Base-by-base conservation (phyloP, 1,284 basidiomycete genomes). In the Boletellus deceptivus region DNA sequence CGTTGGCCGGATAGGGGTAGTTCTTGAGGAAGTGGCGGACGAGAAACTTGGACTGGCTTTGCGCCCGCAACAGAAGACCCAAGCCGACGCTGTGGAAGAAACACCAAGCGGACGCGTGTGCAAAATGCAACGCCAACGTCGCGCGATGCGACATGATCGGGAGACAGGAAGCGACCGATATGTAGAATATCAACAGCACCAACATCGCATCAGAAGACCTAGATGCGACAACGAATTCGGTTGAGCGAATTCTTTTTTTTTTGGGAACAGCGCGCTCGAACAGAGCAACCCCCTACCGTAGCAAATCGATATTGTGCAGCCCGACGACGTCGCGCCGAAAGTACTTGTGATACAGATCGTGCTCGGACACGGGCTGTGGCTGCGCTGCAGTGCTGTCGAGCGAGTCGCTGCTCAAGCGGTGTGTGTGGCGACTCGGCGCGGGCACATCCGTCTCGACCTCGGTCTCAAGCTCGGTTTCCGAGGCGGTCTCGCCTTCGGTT, bases 21-120 rank as follows among this genome's bases (percentile, higher is more conserved):
- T 93, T 84, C 74, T 95, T 95, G 60, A 98, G 71, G 69, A 90
- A 99, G 69, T 98, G 96, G 52, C 93, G 76, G 25, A 99, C 94
- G 43, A 98, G 75, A 77, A 90, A 98, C 70, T 93, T 94, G 66
- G 74, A 81, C 65, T 88, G 77, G 57, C 89, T 89, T 72, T 99
- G 96, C 3, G 86, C 89, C 31, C 82, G 82, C 24, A 99, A 78
- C 8, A 96, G 74, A 33, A 86, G 70, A 0, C 96, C 96, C 4
- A 99, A 80, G 0, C 91, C 95, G 62, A 95, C 83, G 24, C 87
- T 91, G 70, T 98, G 93, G 73, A 97, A 86, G 29, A 89, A 64
- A 46, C 90, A 85, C 96, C 97, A 99, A 0, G 72, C 68, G 16
- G 95, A 73, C 0, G 95, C 91, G 61, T 99, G 94, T 1, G 79